Evolutionary conservation across 2,329 filamentous ascomycete genomes (phyloP).

Genomic region (Zasmidium cellare): DNA sequence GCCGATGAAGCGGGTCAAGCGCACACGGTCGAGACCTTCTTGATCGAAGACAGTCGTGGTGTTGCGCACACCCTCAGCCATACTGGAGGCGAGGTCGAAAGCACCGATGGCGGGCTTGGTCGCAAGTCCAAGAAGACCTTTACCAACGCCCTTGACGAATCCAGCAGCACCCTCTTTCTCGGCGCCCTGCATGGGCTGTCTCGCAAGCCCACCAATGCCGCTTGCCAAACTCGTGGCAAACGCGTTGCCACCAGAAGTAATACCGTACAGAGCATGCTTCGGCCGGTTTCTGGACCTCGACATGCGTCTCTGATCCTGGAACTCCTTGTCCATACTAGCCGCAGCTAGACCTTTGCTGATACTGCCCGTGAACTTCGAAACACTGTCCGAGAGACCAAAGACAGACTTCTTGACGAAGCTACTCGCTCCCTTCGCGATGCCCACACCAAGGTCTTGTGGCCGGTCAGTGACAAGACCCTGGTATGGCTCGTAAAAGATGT

Average conservation of each 20-base stretch:
- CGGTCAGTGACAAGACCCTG: conserved; percentile 94
- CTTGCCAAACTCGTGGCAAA: conserved; percentile 90
- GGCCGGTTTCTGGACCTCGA: conserved; percentile 88
- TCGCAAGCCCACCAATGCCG: conserved; percentile 87
- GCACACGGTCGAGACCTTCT: conserved; percentile 88
- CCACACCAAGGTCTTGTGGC: conserved; percentile 90
- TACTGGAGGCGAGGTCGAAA: conserved; percentile 93
- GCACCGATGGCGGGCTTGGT: conserved; percentile 97
- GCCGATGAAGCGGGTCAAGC: conserved; percentile 89
- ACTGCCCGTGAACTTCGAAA: conserved; percentile 96
- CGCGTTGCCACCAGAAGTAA: conserved; percentile 92
- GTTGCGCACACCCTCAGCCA: conserved; percentile 96
- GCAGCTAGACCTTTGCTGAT: conserved; percentile 95
- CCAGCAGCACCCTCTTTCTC: conserved; percentile 92
- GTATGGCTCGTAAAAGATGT: conserved; percentile 99
- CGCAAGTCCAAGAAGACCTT: conserved; percentile 88
- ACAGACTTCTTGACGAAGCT: conserved; percentile 99
- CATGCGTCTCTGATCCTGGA: conserved; percentile 94
- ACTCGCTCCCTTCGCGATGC: conserved; percentile 93
- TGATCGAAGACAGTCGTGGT: conserved; percentile 98
- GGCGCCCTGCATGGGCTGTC: conserved; percentile 91
- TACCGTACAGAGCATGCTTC: conserved; percentile 95
- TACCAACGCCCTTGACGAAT: conserved; percentile 97
- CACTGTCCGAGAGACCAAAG: conserved; percentile 94
- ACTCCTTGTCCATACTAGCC: conserved; percentile 96